Evolutionary conservation across 75 land plant species (phyloP).

Genomic region (Cryptomeria japonica): DNA sequence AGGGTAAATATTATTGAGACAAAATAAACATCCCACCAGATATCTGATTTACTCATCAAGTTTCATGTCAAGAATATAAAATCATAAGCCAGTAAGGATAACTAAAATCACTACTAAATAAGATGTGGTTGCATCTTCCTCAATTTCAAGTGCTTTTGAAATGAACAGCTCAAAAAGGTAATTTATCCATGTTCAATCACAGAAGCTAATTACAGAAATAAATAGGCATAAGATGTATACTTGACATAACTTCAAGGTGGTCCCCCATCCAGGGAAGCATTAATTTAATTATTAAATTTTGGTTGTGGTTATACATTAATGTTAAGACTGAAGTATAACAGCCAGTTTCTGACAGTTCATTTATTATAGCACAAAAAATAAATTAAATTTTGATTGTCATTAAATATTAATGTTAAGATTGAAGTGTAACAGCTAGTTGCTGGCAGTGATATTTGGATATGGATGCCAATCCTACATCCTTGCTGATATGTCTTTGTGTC

Average conservation of each 20-base stretch:
- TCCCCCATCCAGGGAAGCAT: too few relatives aligned
- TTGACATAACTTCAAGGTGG: not conserved
- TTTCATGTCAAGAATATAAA: not conserved
- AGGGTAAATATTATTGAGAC: not conserved
- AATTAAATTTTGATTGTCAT: too few relatives aligned
- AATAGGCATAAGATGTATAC: not conserved
- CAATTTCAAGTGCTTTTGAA: not conserved
- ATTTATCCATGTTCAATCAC: not conserved
- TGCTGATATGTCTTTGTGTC: too few relatives aligned
- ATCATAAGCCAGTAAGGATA: not conserved
- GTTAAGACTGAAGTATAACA: too few relatives aligned
- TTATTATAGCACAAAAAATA: too few relatives aligned
- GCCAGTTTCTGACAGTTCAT: too few relatives aligned
- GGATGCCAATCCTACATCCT: too few relatives aligned
- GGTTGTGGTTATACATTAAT: too few relatives aligned
- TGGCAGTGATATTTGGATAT: too few relatives aligned
- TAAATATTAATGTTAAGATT: too few relatives aligned
- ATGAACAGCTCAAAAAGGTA: not conserved
- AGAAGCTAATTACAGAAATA: not conserved
- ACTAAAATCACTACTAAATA: not conserved
- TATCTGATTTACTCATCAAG: not conserved
- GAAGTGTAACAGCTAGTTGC: too few relatives aligned
- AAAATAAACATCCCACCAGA: not conserved
- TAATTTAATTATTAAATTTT: too few relatives aligned
- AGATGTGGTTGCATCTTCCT: not conserved